A percentile compares a stretch with the other conserved stretches of the same genome.
These are phyloP conservation scores for Naganishia friedmannii DNA, from an alignment of 768 basidiomycete genomes.

Conservation along the genomic window DNA sequence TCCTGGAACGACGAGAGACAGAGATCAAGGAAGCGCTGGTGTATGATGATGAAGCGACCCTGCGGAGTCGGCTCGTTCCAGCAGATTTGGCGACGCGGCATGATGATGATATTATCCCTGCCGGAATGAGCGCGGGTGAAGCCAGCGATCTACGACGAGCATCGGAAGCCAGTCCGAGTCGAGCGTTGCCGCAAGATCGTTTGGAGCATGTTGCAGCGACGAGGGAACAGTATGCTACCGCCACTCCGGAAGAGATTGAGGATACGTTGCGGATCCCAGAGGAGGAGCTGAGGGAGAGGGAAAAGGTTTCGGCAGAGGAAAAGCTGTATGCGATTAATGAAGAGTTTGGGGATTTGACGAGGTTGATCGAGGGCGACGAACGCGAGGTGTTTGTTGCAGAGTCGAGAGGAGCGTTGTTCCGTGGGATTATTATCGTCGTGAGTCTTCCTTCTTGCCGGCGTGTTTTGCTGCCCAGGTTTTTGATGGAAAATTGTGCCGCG, in stretches of 20 bases:
- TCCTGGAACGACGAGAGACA: constrained; percentile 17
- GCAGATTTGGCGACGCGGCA: constrained; percentile 13
- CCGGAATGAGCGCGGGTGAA: constrained; percentile 7
- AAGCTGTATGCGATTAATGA: constrained; percentile 59
- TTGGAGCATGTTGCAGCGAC: neutral
- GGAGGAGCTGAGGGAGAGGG: constrained; percentile 8
- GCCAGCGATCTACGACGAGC: constrained; percentile 1
- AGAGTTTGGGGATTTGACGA: constrained; percentile 61
- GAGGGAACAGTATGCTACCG: neutral
- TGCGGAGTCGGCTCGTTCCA: constrained; percentile 20
- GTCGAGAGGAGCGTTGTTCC: constrained; percentile 58
- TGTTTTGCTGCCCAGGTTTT: neutral
- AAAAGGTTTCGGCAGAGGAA: constrained; percentile 55
- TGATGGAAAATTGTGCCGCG: neutral
- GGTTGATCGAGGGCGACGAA: constrained; percentile 52
- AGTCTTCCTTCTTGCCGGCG: constrained; percentile 39
- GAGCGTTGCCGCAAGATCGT: neutral
- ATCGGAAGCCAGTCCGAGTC: neutral
- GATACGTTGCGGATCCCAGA: neutral
- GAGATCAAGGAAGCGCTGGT: constrained; percentile 27
- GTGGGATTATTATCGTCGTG: constrained; percentile 58
- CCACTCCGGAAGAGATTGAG: neutral
- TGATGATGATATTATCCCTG: constrained; percentile 22
- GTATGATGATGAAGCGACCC: constrained; percentile 14
- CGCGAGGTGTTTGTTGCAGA: constrained; percentile 59